Evolutionary conservation across 441 rosid species (phyloP), one percentile per base, ranked within the genome.

Genomic region (Erodium texanum): DNA sequence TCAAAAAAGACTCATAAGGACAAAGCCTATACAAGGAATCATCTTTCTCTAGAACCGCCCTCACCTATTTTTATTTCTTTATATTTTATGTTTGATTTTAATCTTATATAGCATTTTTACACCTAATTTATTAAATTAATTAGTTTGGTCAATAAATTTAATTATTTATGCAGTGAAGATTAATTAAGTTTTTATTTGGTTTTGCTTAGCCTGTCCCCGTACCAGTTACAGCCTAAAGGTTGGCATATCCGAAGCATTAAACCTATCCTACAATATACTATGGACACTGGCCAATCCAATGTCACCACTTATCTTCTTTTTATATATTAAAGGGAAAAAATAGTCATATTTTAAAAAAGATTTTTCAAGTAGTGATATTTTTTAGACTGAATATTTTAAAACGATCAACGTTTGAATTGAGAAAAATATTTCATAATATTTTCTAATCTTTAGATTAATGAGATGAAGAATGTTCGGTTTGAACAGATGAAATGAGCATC

Each of bases 201-300:
- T 56, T 56, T 41, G 62, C 24, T 75, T 67, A 71, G 68, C 71
- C 48, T 34, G 38, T 65, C 48, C 62, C 63, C 50, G 36, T 54
- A 41, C 69, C 0, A 32, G 36, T 5, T 32, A 32, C 36, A 5
- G 5, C 36, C 36, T 32, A 32, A 32, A 19, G 50, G 56, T 64
- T 54, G 64, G 75, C 66, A 71, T 74, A 74, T 71, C 68, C 78
- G 15, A 70, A 38, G 70, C 70, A 64, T 65, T 54, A 54, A 78
- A 69, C 65, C 24, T 38, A 64, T 71, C 59, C 67, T 2, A 66
- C 27, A 8, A 62, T n/a, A 19, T 1, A 69, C 10, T 24, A 50
- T 65, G 41, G n/a, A n/a, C n/a, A n/a, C n/a, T n/a, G n/a, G 7
- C 68, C 68, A 66, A 32, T 32, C 36, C 36, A 69, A 59, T 20